A percentile compares a stretch with the other conserved stretches of the same genome.
Evolutionary conservation across 805 yeast species (phyloP).

Genomic region (Sungouiella blattae): DNA sequence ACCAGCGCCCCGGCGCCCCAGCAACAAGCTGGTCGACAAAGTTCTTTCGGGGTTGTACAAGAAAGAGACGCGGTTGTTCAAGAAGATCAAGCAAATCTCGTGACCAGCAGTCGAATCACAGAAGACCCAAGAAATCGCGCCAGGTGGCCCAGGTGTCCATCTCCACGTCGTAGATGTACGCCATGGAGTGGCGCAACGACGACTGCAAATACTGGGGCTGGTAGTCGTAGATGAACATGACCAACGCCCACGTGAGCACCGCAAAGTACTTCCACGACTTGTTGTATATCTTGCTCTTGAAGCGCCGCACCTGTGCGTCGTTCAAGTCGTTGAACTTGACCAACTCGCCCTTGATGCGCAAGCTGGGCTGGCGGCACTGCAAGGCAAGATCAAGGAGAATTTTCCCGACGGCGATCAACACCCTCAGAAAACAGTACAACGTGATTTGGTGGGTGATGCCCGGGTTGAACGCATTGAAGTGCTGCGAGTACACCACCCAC

Average conservation of each 20-base stretch:
- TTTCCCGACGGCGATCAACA: conserved; percentile 58
- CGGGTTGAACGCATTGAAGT: conserved; percentile 41
- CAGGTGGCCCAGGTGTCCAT: conserved; percentile 47
- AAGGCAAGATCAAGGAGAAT: conserved; percentile 40
- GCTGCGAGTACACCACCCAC: conserved; percentile 43
- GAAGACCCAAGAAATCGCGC: conserved; percentile 41
- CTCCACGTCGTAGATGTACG: conserved; percentile 64
- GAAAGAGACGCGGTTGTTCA: background rate
- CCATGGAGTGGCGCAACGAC: conserved; percentile 65
- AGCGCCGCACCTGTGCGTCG: conserved; percentile 29
- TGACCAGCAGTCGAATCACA: too few species aligned
- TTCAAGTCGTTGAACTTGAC: conserved; percentile 26
- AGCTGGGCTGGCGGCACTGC: conserved; percentile 32
- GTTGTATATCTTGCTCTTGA: conserved; percentile 26
- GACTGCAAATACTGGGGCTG: conserved; percentile 63
- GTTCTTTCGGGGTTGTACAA: background rate
- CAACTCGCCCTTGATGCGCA: conserved; percentile 17
- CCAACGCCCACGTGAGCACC: conserved; percentile 66
- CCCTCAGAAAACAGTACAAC: conserved; percentile 68
- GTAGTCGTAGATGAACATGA: conserved; percentile 64
- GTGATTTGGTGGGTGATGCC: conserved; percentile 71
- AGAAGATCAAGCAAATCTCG: background rate
- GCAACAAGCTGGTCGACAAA: background rate
- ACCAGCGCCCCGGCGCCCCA: too few species aligned
- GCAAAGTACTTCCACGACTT: conserved; percentile 59